Evolutionary conservation across 2,329 filamentous ascomycete species (phyloP).

Genomic region (Xylariales sp.): DNA sequence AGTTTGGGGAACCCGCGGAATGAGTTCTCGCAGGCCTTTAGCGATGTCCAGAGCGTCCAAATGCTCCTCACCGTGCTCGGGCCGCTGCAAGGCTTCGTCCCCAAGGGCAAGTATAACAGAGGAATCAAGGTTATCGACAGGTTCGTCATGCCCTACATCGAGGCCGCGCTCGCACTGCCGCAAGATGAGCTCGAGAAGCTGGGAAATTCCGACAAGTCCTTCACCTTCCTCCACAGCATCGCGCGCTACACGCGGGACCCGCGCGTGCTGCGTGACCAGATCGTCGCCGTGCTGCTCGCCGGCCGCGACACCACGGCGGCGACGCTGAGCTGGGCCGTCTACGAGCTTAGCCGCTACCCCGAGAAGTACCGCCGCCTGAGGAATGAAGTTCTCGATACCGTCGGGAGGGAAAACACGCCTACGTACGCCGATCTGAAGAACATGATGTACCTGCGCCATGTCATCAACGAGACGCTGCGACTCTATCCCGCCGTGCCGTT

Average conservation of each 20-base stretch:
- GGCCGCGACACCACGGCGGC: slow-evolving; percentile 68
- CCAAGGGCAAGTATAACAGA: slow-evolving; percentile 45
- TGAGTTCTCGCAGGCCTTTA: slow-evolving; percentile 66
- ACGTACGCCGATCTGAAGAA: slow-evolving; percentile 64
- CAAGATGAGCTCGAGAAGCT: slow-evolving; percentile 65
- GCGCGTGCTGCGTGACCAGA: slow-evolving; percentile 68
- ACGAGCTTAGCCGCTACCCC: slow-evolving; percentile 59
- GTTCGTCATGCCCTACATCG: slow-evolving; percentile 68
- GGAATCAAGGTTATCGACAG: slow-evolving; percentile 61
- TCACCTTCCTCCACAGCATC: slow-evolving; percentile 76
- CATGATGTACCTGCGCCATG: slow-evolving; percentile 60
- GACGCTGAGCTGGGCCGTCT: slow-evolving; percentile 63
- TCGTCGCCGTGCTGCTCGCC: slow-evolving; percentile 68
- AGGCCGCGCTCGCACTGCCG: slow-evolving; percentile 58
- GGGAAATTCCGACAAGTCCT: slow-evolving; percentile 59
- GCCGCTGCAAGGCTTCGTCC: slow-evolving; percentile 2
- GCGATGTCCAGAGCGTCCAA: slow-evolving; percentile 64
- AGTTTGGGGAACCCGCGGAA: slow-evolving; percentile 27
- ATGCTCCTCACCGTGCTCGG: slow-evolving; percentile 47
- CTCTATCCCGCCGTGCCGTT: slow-evolving; percentile 57
- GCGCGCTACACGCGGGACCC: slow-evolving; percentile 62
- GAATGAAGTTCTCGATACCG: slow-evolving; percentile 50
- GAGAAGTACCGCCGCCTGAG: slow-evolving; percentile 53
- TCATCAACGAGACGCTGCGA: slow-evolving; percentile 39
- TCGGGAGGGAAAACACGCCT: slow-evolving; percentile 46